A percentile compares a stretch with the other conserved stretches of the same genome.
phyloP scores from a whole-genome alignment of 352 stramenopile species.

The Phytophthora hybrid region DNA sequence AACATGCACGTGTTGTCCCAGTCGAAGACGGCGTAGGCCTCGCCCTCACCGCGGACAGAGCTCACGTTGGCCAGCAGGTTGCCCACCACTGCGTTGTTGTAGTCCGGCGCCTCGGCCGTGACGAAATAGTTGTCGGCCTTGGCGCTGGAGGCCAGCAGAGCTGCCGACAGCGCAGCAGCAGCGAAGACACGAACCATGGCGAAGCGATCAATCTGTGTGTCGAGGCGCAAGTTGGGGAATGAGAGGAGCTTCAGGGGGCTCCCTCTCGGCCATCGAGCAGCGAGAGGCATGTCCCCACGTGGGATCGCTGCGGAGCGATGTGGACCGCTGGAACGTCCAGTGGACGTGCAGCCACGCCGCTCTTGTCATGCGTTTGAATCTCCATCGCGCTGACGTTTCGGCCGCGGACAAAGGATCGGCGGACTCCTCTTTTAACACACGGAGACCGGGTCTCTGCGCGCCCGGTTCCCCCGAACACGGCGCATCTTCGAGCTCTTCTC shows the following conservation, averaged over 20 bases:
- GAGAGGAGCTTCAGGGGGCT: background rate
- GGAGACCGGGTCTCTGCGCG: slow-evolving; percentile 18
- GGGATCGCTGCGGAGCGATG: slow-evolving; percentile 20
- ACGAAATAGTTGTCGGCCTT: slow-evolving; percentile 41
- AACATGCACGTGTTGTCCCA: slow-evolving; percentile 80
- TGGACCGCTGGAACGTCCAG: slow-evolving; percentile 3
- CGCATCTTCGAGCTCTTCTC: slow-evolving; percentile 24
- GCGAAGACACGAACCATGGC: slow-evolving; percentile 33
- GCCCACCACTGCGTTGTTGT: slow-evolving; percentile 65
- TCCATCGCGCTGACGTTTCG: slow-evolving; percentile 13
- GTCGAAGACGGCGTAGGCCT: slow-evolving; percentile 66
- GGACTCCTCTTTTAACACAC: slow-evolving; percentile 27
- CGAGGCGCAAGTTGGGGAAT: slow-evolving; percentile 27
- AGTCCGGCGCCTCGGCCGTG: slow-evolving; percentile 57
- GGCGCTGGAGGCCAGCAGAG: slow-evolving; percentile 25
- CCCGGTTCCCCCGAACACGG: slow-evolving; percentile 29
- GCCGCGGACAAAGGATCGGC: background rate
- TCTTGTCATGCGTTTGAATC: slow-evolving; percentile 29
- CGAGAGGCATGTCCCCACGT: slow-evolving; percentile 23
- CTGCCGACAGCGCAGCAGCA: slow-evolving; percentile 22
- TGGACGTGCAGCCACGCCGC: slow-evolving; percentile 6
- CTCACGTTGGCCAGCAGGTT: slow-evolving; percentile 49
- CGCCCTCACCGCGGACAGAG: slow-evolving; percentile 40
- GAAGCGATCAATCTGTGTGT: too few relatives aligned
- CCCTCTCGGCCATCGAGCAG: slow-evolving; percentile 7